phyloP scores from a whole-genome alignment of 225 moss, liverwort and hornwort species.

The Climacium dendroides region DNA sequence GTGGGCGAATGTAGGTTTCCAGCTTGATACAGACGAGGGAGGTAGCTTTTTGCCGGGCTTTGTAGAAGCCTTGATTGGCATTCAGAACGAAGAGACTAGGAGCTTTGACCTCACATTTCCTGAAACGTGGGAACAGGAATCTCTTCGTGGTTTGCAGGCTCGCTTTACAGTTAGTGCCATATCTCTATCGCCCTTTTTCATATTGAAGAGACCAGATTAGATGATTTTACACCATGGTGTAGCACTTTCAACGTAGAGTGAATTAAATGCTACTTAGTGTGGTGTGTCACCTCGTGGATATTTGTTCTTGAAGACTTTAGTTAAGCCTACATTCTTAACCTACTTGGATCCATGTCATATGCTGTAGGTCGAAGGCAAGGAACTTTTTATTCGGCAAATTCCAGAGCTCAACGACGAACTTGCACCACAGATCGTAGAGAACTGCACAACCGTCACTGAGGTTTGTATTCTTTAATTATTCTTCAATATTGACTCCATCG shows the following conservation, averaged over 20 bases:
- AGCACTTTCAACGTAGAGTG: neutral
- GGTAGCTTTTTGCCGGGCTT: constrained; percentile 92
- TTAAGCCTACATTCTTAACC: neutral
- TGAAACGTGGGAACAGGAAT: constrained; percentile 79
- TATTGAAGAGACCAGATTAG: neutral
- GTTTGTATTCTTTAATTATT: constrained; percentile 8
- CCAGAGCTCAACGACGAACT: constrained; percentile 72
- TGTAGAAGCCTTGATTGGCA: constrained; percentile 65
- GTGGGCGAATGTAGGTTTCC: constrained; percentile 54
- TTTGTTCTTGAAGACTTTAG: neutral
- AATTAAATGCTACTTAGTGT: neutral
- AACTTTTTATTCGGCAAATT: constrained; percentile 62
- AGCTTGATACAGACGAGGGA: constrained; percentile 89
- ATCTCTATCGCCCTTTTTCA: neutral
- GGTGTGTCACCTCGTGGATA: neutral
- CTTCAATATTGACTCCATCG: neutral
- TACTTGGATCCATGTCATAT: neutral
- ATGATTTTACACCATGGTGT: neutral
- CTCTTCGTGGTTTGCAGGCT: constrained; percentile 73
- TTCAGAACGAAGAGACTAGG: constrained; percentile 55
- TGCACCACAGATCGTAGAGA: constrained; percentile 71
- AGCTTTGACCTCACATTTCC: constrained; percentile 83
- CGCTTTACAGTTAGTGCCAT: constrained; percentile 55
- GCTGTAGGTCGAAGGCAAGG: constrained; percentile 73
- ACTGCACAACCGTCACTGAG: constrained; percentile 58